Evolutionary conservation across 2,329 filamentous ascomycete species (phyloP), one percentile per base, ranked within the genome.

Genomic region (Geoglossum cookeanum): DNA sequence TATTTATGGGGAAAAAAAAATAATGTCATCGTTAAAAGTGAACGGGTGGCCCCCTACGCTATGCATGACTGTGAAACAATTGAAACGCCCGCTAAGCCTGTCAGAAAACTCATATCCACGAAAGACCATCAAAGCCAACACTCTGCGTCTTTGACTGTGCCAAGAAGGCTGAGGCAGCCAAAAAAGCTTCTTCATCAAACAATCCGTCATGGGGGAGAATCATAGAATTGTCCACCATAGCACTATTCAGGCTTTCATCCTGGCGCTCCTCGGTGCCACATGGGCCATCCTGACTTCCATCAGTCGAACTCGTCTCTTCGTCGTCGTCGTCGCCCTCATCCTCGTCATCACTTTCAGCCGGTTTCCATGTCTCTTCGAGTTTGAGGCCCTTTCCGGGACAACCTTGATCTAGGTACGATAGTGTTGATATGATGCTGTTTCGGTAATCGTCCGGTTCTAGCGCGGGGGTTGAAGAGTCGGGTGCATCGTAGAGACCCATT

Each of bases 401-500:
- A n/a, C 35, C 39, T 30, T 44, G 54, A 17, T 55, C 54, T 15
- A 45, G 44, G 22, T 55, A 45, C 13, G 54, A 45, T 13, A 48
- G 4, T n/a, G 37, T 48, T 8, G 54, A 45, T 44, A 55, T 55
- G 8, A 48, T 35, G 35, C 39, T 55, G 22, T 53, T 53, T 33
- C 49, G 49, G 22, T 53, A 53, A 35, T 55, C 54, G 17, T 44
- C 54, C 13, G 54, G 54, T 13, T 48, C 54, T 15, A 57, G n/a
- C 4, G 47, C 35, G 22, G 55, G 55, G 4, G 54, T 48, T 11
- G 54, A 44, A 8, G 54, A 17, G 30, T 33, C 30, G 8, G 47
- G 22, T 29, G 45, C 55, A 15, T 57, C 55, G 55, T 57, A 57
- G 30, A 57, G 55, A 32, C 55, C 55, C 55, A 57, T 57, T 22